These are phyloP conservation scores for Dactylellina leptospora DNA, from an alignment of 2,329 filamentous ascomycete genomes.

Conservation along the genomic window DNA sequence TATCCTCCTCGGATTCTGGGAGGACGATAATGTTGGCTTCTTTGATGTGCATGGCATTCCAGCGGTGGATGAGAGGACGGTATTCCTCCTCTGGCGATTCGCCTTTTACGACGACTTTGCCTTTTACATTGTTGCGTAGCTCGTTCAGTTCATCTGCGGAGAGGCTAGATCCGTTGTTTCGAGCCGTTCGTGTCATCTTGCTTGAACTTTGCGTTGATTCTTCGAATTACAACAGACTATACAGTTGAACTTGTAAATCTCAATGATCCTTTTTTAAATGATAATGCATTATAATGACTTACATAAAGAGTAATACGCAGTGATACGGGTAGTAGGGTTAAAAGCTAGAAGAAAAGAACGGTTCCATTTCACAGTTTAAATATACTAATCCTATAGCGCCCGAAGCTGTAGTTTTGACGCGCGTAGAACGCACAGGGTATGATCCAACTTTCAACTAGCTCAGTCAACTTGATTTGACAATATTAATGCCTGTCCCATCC, in stretches of 20 bases:
- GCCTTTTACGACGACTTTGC: constrained; percentile 49
- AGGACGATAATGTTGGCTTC: constrained; percentile 48
- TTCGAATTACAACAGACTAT: constrained; percentile 2
- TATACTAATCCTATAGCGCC: too few species aligned
- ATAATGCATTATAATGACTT: too few species aligned
- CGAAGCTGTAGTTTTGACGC: too few species aligned
- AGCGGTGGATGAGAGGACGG: constrained; percentile 39
- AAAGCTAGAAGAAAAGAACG: too few species aligned
- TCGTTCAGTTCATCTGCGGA: constrained; percentile 14
- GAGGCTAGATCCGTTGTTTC: constrained; percentile 40
- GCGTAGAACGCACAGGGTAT: too few species aligned
- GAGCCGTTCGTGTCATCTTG: constrained; percentile 16
- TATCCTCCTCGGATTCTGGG: constrained; percentile 33
- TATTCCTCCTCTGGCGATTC: constrained; percentile 40
- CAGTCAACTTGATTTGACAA: too few species aligned
- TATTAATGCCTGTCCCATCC: too few species aligned
- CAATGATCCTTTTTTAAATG: too few species aligned
- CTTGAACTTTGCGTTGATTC: constrained; percentile 7
- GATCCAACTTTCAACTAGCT: too few species aligned
- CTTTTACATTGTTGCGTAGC: constrained; percentile 38
- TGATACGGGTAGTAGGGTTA: too few species aligned
- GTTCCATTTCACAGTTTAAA: too few species aligned
- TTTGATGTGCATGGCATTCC: constrained; percentile 45
- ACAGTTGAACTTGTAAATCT: neutral
- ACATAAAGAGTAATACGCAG: too few species aligned